Base-by-base conservation (phyloP, 2,329 filamentous ascomycete genomes). In the Conoideocrella luteorostrata region DNA sequence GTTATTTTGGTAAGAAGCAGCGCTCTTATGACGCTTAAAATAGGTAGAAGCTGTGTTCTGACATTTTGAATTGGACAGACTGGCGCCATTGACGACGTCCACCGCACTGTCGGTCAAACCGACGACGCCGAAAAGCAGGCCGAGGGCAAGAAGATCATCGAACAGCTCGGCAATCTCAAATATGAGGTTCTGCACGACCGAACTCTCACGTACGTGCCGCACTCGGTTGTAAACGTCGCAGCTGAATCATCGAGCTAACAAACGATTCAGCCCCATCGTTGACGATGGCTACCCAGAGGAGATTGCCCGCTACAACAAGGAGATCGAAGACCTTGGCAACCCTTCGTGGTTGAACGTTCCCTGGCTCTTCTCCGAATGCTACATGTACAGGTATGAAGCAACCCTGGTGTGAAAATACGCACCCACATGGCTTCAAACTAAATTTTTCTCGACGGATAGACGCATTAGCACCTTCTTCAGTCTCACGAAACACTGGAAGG, bases 101-200 rank as follows among this genome's bases (percentile, higher is more conserved):
- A 95, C 68, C 86, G 86, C 41, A 75, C 86, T 7, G 76, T 84
- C 4, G 70, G 72, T 26, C 67, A 71, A 46, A 70, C 72, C 41
- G 71, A 76, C 28, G 79, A 88, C 41, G 65, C 80, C 9, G 74
- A 79, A 47, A 85, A 84, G 59, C 66, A 74, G 26, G 77, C 77
- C 20, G 93, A 97, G 64, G 93, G 93, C 56, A 96, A 96, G 71
- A 73, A 71, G 55, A 89, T 98, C 47, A 77, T 95, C 33, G 80
- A 86, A 59, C 77, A 85, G 52, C 74, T 98, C 11, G 84, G 84
- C 5, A 78, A 75, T 52, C 74, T 98, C 56, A 98, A 98, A 68
- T 96, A 97, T 67, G 91, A 97, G 67, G 70, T 97, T 35, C 87
- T 95, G 62, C 93, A 98, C 61, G 82, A 96, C 64, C 80, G 89